Evolutionary conservation across 2,329 filamentous ascomycete species (phyloP), one percentile per base, ranked within the genome.

Genomic region (Tothia fuscella): DNA sequence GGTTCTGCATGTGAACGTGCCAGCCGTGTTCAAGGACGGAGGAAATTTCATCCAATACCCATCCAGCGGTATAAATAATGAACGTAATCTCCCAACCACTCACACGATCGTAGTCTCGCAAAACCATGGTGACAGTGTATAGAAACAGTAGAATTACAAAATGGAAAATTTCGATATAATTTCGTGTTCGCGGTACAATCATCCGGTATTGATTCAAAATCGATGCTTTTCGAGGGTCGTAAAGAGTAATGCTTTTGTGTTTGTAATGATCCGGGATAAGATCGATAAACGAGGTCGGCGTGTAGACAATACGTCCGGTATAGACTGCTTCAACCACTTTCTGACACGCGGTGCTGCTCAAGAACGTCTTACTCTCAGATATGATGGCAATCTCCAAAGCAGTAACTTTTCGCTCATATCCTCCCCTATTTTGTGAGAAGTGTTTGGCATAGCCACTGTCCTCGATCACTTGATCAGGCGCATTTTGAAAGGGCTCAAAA

Each of bases 241-340:
- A 91, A 0, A 91, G 64, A 6, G 81, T 79, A 42, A 91, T 88
- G 2, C 82, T 82, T 50, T 82, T 82, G 53, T 81, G 74, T 62
- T 91, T 91, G 66, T 91, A 93, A 51, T 82, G 78, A 56, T 91
- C 85, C 1, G 85, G 84, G 36, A 93, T 76, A 45, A 93, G 81
- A 57, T 91, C 82, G 57, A 89, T 76, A 56, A 85, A 87, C 0
- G 78, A 78, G 0, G 79, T 84, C 0, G 85, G 85, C 2, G 84
- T 89, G 55, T 91, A 91, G 26, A 87, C 78, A 46, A 93, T 74
- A 25, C 81, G 72, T 4, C 85, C 85, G 30, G 80, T 76, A 53
- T 89, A 91, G 34, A 93, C 86, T 37, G 83, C 84, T 49, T 83
- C 76, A 22, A 91, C 80, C 16, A 93, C 81, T 59, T 81, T 82